Evolutionary conservation across 2,329 filamentous ascomycete species (phyloP), one percentile per base, ranked within the genome.

Genomic region (Gnomoniopsis sp.): DNA sequence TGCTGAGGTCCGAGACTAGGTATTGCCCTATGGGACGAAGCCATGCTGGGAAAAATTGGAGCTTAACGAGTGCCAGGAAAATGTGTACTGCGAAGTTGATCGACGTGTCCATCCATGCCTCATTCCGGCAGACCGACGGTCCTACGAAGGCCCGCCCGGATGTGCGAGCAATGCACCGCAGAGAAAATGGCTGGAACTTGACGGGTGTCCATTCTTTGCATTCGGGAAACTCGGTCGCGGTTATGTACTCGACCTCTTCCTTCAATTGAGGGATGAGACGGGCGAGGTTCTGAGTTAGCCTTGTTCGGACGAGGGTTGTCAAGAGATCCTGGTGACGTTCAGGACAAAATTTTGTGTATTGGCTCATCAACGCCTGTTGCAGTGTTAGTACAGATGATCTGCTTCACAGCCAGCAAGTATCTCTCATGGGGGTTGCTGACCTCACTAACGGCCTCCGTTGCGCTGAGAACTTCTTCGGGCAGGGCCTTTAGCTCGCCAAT

Each of bases 121-220:
- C 77, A 44, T 78, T 71, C 19, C 81, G 79, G 64, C 77, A 81
- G 57, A 84, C 71, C 15, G 73, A 69, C 2, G 75, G 65, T 1
- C 82, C 82, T 7, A 84, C 76, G 62, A 85, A 84, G 4, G 79
- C 75, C 21, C 77, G 73, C 1, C 82, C 80, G 26, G 80, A 83
- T 22, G 86, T 65, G 2, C 81, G 77, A 7, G 82, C 78, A 12
- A 86, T 72, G 3, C 79, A 74, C 22, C 79, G 73, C 2, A 85
- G 72, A 47, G 81, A 71, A 58, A 84, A 79, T 0, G 77, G 76
- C 41, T 82, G 79, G 64, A 84, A 75, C 63, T 76, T 78, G 53
- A 84, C 76, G 0, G 79, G 67, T 1, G 78, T 83, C 83, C 83
- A 85, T 61, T 84, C 81, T 56, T 77, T 69, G 62, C 79, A 82